Percentiles rank a stretch among this genome's conserved stretches.
Evolutionary conservation across 2,329 filamentous ascomycete genomes (phyloP).

Genomic region (Dactylonectria macrodidyma): DNA sequence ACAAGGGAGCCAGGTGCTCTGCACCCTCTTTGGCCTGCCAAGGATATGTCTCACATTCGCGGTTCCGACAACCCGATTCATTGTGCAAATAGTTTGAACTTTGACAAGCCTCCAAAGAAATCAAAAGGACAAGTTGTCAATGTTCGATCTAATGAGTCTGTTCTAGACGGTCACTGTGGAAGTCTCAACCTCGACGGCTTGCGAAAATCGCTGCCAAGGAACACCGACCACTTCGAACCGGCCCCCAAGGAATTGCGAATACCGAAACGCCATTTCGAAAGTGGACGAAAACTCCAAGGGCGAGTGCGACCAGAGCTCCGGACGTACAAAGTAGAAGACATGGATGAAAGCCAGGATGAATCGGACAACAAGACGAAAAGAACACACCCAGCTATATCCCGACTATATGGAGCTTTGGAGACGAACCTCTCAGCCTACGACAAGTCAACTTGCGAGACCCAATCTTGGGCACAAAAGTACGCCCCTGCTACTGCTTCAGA

Average conservation of each 20-base stretch:
- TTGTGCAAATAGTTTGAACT: neutral
- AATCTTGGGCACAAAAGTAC: slow-evolving; percentile 88
- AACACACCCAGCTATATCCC: slow-evolving; percentile 71
- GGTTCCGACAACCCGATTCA: slow-evolving; percentile 51
- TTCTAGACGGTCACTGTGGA: slow-evolving; percentile 53
- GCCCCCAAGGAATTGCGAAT: slow-evolving; percentile 66
- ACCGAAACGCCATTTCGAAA: slow-evolving; percentile 71
- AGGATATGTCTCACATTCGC: slow-evolving; percentile 75
- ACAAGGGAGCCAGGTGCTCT: slow-evolving; percentile 76
- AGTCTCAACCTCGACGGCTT: slow-evolving; percentile 48
- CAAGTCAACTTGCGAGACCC: slow-evolving; percentile 79
- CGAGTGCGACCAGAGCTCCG: slow-evolving; percentile 64
- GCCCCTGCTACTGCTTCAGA: slow-evolving; percentile 78
- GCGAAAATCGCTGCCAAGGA: slow-evolving; percentile 47
- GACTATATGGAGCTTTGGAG: slow-evolving; percentile 73
- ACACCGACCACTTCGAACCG: slow-evolving; percentile 59
- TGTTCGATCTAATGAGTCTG: slow-evolving; percentile 59
- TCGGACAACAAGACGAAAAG: slow-evolving; percentile 35
- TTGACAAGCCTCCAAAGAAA: slow-evolving; percentile 55
- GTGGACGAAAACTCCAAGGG: slow-evolving; percentile 67
- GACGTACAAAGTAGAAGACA: slow-evolving; percentile 41
- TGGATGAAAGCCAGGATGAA: slow-evolving; percentile 55
- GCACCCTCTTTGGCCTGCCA: slow-evolving; percentile 80
- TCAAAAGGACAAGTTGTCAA: slow-evolving; percentile 64
- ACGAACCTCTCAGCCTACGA: slow-evolving; percentile 84